phyloP scores from a whole-genome alignment of 2,329 filamentous ascomycete genomes.

The Aspergillus uvarum region DNA sequence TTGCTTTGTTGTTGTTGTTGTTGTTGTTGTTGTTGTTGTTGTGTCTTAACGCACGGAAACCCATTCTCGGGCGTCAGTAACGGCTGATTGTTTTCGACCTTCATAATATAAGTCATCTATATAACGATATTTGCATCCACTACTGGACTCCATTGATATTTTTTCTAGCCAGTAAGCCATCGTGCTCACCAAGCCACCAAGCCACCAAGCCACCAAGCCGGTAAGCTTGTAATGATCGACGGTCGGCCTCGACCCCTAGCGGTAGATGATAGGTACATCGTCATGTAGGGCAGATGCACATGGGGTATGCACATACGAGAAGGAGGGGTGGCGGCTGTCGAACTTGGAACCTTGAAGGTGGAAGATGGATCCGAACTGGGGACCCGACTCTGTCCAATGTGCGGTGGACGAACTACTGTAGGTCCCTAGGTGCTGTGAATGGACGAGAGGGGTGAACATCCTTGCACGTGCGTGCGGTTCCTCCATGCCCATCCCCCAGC shows the following conservation, averaged over 20 bases:
- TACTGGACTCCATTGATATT: no score
- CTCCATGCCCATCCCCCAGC: no score
- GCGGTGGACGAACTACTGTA: background rate
- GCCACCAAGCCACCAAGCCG: no score
- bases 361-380: no score
- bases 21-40: background rate
- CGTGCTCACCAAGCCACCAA: no score
- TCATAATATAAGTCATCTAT: constrained; percentile 1
- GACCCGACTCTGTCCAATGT: no score
- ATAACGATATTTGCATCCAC: background rate
- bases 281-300: background rate
- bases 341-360: no score
- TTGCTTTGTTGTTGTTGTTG: background rate
- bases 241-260: no score
- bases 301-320: background rate
- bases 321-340: background rate
- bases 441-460: background rate
- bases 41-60: background rate
- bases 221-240: background rate
- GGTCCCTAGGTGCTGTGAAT: background rate
- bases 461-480: background rate
- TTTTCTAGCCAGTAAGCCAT: no score
- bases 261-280: no score
- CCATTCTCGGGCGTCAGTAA: constrained; percentile 2
- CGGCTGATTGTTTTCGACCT: background rate